phyloP scores from a whole-genome alignment of 2,329 filamentous ascomycete species.

The Venturia effusa region DNA sequence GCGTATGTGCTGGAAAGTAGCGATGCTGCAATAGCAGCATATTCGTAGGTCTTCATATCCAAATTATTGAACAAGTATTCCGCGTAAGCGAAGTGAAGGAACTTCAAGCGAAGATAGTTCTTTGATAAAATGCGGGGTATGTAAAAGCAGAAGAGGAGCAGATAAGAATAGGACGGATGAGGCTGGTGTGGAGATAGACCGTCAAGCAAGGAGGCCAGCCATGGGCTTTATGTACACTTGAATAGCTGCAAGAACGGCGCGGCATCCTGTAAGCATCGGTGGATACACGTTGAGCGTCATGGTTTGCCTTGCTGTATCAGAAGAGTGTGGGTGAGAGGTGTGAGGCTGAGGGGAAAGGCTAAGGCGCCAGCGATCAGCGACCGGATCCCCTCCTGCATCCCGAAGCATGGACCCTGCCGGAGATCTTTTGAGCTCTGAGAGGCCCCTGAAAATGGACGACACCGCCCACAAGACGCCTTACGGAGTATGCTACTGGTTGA shows the following conservation, averaged over 20 bases:
- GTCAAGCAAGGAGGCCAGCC: not conserved
- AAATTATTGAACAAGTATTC: not conserved
- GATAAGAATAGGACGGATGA: not conserved
- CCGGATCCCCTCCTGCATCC: not conserved
- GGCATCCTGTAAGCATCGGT: conserved; percentile 3
- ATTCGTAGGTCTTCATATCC: conserved; percentile 5
- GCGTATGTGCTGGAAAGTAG: not conserved
- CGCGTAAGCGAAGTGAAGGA: not conserved
- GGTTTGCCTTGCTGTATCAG: conserved; percentile 1
- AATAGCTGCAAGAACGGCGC: not conserved
- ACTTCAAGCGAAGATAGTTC: not conserved
- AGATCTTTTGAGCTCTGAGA: not conserved
- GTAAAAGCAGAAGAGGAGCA: not conserved
- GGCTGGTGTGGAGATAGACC: not conserved
- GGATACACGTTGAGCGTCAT: not conserved
- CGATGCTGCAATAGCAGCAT: conserved; percentile 8
- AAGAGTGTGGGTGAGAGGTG: not conserved
- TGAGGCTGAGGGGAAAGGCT: not conserved
- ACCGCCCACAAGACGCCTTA: not conserved
- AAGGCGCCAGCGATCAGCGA: not conserved
- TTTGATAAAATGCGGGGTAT: not conserved
- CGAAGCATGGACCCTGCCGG: not conserved
- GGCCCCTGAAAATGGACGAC: not conserved
- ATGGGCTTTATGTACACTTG: not conserved
- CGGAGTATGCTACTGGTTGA: not conserved